Conservation (phyloP, 441 rosid genomes). For the Adansonia grandidieri region DNA sequence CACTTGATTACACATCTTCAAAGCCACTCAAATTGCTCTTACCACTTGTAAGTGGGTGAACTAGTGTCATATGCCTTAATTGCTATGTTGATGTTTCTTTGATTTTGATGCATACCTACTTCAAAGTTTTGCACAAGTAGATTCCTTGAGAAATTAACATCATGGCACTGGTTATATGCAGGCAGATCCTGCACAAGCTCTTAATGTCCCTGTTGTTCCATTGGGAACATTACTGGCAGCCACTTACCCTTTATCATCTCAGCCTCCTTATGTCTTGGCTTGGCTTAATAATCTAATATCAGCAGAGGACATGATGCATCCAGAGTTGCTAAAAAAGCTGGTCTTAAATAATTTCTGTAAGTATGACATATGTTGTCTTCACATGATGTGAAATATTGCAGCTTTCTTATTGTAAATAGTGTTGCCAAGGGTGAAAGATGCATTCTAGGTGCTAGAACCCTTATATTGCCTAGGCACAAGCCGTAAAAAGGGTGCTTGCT, state of each 20-base stretch:
- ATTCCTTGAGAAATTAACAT: constrained; percentile 30
- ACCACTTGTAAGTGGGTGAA: constrained; percentile 71
- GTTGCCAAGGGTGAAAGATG: neutral
- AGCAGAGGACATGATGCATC: constrained; percentile 97
- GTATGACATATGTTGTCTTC: constrained; percentile 31
- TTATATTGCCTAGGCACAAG: neutral
- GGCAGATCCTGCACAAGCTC: constrained; percentile 98
- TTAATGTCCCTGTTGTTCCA: constrained; percentile 94
- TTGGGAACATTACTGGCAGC: constrained; percentile 85
- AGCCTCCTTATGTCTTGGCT: constrained; percentile 82
- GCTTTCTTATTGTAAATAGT: constrained; percentile 9
- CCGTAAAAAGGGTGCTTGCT: neutral
- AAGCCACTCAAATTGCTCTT: constrained; percentile 82
- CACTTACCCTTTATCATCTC: constrained; percentile 81
- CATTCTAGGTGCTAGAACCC: neutral
- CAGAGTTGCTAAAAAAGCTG: constrained; percentile 86
- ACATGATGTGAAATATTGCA: constrained; percentile 4
- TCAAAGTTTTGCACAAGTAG: constrained; percentile 8
- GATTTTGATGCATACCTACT: constrained; percentile 12
- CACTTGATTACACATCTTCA: constrained; percentile 88
- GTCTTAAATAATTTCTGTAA: constrained; percentile 91
- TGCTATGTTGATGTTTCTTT: constrained; percentile 1
- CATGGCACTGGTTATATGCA: constrained; percentile 37
- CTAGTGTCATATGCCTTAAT: neutral
- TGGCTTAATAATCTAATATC: constrained; percentile 90